These are phyloP conservation scores for Thoreauomyces humboldtii DNA, from an alignment of 192 early-diverging fungal genomes.

Conservation along the genomic window DNA sequence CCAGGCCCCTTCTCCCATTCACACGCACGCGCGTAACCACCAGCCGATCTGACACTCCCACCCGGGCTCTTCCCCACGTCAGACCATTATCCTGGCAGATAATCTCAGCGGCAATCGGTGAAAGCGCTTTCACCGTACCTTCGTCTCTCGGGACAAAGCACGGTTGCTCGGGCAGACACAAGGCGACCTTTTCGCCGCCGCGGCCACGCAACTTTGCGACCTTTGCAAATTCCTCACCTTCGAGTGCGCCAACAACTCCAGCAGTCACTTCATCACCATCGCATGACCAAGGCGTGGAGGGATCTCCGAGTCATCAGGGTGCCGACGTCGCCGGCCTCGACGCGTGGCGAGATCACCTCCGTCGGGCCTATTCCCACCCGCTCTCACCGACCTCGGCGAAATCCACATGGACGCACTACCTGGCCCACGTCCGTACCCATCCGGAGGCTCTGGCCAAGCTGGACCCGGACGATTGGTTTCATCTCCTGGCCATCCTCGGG, in stretches of 20 bases:
- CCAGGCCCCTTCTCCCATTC: not conserved
- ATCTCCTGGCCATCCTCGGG: not conserved
- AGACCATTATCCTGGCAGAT: slow-evolving; percentile 1
- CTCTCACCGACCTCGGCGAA: not conserved
- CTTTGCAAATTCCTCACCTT: too few relatives aligned
- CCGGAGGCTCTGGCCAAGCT: not conserved
- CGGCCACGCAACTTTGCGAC: too few relatives aligned
- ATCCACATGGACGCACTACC: slow-evolving; percentile 1
- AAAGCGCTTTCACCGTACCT: too few relatives aligned
- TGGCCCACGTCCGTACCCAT: not conserved
- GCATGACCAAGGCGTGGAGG: not conserved
- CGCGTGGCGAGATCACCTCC: not conserved
- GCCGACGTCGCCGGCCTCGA: not conserved
- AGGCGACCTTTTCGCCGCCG: not conserved
- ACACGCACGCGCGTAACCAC: not conserved
- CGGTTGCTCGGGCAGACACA: not conserved
- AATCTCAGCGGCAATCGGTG: too few relatives aligned
- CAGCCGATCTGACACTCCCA: not conserved
- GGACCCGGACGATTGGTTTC: slow-evolving; percentile 11
- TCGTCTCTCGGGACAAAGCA: not conserved
- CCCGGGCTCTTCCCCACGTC: not conserved
- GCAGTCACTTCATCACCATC: not conserved
- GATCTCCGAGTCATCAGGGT: not conserved
- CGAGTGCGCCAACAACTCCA: not conserved
- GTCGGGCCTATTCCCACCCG: not conserved